These are phyloP conservation scores for Apiospora saccharicola DNA, from an alignment of 2,329 filamentous ascomycete species.

Conservation along the genomic window DNA sequence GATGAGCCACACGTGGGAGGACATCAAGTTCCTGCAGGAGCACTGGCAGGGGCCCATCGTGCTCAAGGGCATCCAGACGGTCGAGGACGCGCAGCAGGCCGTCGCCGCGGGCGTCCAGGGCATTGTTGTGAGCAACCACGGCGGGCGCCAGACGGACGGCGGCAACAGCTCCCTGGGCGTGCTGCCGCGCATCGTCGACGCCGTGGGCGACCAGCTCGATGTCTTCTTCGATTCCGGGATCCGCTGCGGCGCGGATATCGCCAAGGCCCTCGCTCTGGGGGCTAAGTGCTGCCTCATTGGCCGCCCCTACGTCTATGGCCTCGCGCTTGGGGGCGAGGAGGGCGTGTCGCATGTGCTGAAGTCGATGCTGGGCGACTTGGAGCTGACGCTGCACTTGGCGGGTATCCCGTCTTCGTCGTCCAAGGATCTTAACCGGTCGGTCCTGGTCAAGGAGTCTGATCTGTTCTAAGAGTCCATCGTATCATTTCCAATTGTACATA, in stretches of 20 bases:
- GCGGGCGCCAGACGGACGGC: constrained; percentile 64
- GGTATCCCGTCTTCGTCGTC: constrained; percentile 33
- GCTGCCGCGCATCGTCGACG: constrained; percentile 67
- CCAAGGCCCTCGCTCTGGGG: constrained; percentile 65
- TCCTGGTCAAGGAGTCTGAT: constrained; percentile 35
- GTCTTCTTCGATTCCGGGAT: constrained; percentile 70
- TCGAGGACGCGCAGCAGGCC: constrained; percentile 38
- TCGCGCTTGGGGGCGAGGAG: constrained; percentile 39
- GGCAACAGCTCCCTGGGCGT: constrained; percentile 62
- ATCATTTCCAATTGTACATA: background rate
- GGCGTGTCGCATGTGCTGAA: constrained; percentile 38
- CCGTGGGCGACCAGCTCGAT: constrained; percentile 64
- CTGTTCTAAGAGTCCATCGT: constrained; percentile 31
- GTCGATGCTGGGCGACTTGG: constrained; percentile 38
- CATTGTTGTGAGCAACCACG: constrained; percentile 66
- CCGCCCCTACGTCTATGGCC: constrained; percentile 61
- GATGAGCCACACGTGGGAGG: constrained; percentile 37
- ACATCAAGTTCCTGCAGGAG: constrained; percentile 36
- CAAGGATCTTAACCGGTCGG: constrained; percentile 31
- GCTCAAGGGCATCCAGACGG: constrained; percentile 44
- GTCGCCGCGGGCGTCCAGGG: constrained; percentile 35
- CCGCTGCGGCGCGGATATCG: constrained; percentile 65
- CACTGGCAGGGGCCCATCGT: constrained; percentile 42
- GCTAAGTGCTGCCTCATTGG: constrained; percentile 67
- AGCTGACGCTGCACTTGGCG: constrained; percentile 39